Percentiles rank a stretch among this genome's conserved stretches.
Evolutionary conservation across 148 eudicot genomes (phyloP).

Genomic region (Fagopyrum tataricum): DNA sequence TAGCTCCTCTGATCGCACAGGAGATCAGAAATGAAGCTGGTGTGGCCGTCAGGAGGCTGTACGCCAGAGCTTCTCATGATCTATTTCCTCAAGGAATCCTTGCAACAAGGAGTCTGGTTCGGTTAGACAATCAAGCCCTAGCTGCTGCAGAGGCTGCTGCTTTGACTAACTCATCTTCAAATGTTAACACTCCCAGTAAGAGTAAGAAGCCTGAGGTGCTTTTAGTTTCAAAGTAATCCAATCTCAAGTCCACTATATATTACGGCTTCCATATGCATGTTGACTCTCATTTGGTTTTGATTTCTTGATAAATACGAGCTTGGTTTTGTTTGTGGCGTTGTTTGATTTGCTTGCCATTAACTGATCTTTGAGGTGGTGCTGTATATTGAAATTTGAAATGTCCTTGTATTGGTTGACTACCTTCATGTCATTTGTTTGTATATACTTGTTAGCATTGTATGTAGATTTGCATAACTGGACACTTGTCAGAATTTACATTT

Average conservation of each 20-base stretch:
- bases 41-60: conserved; percentile 53
- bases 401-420: background rate
- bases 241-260: background rate
- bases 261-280: background rate
- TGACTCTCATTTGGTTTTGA: background rate
- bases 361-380: conserved; percentile 1
- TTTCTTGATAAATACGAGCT: background rate
- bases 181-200: conserved; percentile 62
- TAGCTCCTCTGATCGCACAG: conserved; percentile 55
- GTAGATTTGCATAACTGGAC: background rate
- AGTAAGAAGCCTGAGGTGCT: conserved; percentile 80
- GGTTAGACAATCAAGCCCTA: conserved; percentile 55
- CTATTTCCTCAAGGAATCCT: conserved; percentile 77
- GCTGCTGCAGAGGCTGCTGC: conserved; percentile 35
- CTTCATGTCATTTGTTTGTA: background rate
- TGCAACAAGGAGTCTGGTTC: conserved; percentile 72
- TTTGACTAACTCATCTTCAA: conserved; percentile 32
- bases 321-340: background rate
- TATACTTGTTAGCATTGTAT: background rate
- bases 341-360: background rate
- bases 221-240: conserved; percentile 62
- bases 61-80: conserved; percentile 87
- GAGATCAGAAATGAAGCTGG: conserved; percentile 62
- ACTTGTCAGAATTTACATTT: background rate
- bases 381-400: conserved; percentile 7